Conservation (phyloP, 2,329 filamentous ascomycete genomes). For the Cryphonectria naterciae region DNA sequence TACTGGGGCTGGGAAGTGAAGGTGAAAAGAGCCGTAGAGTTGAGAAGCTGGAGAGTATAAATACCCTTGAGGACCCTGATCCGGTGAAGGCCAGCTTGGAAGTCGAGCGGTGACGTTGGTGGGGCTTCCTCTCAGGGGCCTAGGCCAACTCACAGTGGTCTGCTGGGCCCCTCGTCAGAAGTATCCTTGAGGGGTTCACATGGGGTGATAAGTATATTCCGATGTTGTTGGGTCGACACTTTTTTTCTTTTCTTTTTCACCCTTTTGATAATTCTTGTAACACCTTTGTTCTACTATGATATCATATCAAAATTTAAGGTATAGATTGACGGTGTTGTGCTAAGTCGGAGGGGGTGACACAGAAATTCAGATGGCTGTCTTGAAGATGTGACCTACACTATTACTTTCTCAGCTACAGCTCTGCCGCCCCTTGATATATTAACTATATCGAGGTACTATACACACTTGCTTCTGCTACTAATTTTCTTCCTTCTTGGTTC, state of each 20-base stretch:
- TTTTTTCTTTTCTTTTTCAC: neutral
- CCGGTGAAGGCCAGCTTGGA: conserved; percentile 9
- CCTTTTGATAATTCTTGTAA: neutral
- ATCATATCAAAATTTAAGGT: conserved; percentile 1
- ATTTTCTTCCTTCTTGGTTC: neutral
- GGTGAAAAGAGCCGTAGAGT: neutral
- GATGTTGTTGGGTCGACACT: neutral
- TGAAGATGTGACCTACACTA: neutral
- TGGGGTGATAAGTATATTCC: neutral
- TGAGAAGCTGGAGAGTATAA: conserved; percentile 11
- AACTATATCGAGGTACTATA: neutral
- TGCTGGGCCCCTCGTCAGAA: conserved; percentile 13
- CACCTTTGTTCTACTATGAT: neutral
- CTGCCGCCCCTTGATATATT: neutral
- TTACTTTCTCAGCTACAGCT: neutral
- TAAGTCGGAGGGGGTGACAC: neutral
- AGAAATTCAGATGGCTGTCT: neutral
- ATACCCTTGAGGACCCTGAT: conserved; percentile 5
- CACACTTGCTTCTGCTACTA: neutral
- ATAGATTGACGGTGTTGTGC: neutral
- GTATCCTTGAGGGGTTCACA: neutral
- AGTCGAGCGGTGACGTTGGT: conserved; percentile 10
- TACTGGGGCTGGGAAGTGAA: neutral
- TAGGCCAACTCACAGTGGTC: neutral
- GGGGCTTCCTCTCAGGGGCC: conserved; percentile 10